A percentile compares a stretch with the other conserved stretches of the same genome.
Conservation (phyloP, 495 filamentous ascomycete genomes). For the Aspergillus campestris region DNA sequence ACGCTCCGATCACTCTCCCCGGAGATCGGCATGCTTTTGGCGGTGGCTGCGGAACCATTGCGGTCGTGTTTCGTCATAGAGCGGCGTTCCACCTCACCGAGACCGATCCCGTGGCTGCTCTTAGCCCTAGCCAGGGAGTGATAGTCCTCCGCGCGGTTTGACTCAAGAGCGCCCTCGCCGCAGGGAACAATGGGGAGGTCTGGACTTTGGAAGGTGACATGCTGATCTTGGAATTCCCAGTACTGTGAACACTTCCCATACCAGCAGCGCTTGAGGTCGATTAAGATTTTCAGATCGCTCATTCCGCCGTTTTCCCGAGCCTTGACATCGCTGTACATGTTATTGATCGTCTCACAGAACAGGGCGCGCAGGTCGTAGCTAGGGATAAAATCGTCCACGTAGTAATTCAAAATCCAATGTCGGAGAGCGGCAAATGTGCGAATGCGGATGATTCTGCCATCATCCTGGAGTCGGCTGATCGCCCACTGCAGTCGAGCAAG, state of each 20-base stretch:
- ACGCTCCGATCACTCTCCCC: conserved; percentile 49
- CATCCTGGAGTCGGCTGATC: conserved; percentile 67
- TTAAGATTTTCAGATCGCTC: conserved; percentile 83
- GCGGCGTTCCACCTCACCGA: conserved; percentile 15
- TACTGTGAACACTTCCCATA: conserved; percentile 79
- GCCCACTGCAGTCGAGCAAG: conserved; percentile 85
- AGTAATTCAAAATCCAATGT: conserved; percentile 99
- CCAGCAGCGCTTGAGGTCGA: conserved; percentile 97
- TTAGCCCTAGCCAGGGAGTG: conserved; percentile 7
- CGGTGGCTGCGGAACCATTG: conserved; percentile 36
- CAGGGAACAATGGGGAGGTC: conserved; percentile 71
- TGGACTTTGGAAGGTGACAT: conserved; percentile 41
- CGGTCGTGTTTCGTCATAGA: conserved; percentile 28
- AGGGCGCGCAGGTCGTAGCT: conserved; percentile 66
- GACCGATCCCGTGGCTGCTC: conserved; percentile 16
- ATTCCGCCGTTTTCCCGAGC: conserved; percentile 44
- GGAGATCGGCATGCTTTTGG: conserved; percentile 37
- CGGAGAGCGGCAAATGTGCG: conserved; percentile 92
- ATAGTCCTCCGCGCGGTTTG: conserved; percentile 8
- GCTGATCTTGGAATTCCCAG: conserved; percentile 68
- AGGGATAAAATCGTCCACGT: conserved; percentile 89
- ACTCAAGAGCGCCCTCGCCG: conserved; percentile 34
- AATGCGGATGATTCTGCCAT: conserved; percentile 84
- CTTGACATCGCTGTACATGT: conserved; percentile 56
- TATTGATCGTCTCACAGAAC: conserved; percentile 79